Conservation (phyloP, 2,329 filamentous ascomycete species). For the Orbilia brochopaga region DNA sequence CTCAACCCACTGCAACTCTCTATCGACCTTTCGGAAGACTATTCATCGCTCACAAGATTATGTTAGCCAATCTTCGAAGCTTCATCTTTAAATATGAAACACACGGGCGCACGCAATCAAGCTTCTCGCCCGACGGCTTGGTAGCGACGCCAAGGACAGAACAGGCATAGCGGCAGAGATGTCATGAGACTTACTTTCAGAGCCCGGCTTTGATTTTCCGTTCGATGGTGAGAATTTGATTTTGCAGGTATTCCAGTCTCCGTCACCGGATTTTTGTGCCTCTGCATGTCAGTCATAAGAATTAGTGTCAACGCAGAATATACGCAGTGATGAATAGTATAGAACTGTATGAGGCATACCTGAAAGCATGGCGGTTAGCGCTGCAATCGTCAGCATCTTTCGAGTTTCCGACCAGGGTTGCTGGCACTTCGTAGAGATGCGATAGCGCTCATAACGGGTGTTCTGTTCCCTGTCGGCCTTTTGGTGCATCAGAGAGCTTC, state of each 20-base stretch:
- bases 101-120: too few species aligned
- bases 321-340: not conserved
- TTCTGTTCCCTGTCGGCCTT: not conserved
- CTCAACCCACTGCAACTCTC: conserved; percentile 25
- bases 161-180: not conserved
- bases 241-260: conserved; percentile 27
- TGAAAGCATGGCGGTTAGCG: conserved; percentile 40
- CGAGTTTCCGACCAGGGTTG: conserved; percentile 34
- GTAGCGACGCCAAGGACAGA: not conserved
- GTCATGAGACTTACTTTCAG: conserved; percentile 22
- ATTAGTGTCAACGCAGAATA: not conserved
- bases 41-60: conserved; percentile 13
- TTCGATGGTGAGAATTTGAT: conserved; percentile 27
- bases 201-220: conserved; percentile 22
- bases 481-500: not conserved
- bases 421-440: conserved; percentile 34
- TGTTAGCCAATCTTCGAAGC: conserved; percentile 25
- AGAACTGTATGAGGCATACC: conserved; percentile 15
- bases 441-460: conserved; percentile 38
- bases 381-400: conserved; percentile 36
- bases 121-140: conserved; percentile 7
- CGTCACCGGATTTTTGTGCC: not conserved
- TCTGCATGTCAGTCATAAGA: not conserved
- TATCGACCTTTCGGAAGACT: conserved; percentile 48
- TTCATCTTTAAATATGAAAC: too few species aligned